phyloP scores from a whole-genome alignment of 345 rosid genomes.

The Rhizophora apiculata region DNA sequence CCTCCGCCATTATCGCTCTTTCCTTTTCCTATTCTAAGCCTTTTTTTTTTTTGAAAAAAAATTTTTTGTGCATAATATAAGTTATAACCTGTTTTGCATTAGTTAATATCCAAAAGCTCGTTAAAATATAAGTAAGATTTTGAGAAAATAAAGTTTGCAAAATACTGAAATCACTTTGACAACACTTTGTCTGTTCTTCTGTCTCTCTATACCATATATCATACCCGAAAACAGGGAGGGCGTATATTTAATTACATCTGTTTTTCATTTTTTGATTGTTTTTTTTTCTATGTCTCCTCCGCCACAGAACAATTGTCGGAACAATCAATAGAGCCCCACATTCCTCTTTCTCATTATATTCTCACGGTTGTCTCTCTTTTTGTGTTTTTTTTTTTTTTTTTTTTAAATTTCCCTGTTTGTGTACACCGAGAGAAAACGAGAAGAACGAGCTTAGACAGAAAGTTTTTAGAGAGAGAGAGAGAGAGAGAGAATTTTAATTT shows the following conservation, averaged over 20 bases:
- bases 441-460: neutral
- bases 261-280: too few relatives aligned
- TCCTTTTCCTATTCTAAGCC: neutral
- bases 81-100: constrained; percentile 1
- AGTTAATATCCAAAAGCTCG: neutral
- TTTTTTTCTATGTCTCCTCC: neutral
- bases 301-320: constrained; percentile 34
- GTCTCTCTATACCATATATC: neutral
- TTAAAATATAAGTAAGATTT: neutral
- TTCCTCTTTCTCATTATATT: neutral
- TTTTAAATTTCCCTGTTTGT: too few relatives aligned
- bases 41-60: too few relatives aligned
- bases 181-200: constrained; percentile 23
- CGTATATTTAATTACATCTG: neutral
- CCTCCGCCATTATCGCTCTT: neutral
- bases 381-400: too few relatives aligned
- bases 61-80: too few relatives aligned
- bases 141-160: neutral
- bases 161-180: neutral
- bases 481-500: neutral
- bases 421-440: neutral
- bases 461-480: neutral
- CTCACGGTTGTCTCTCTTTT: neutral
- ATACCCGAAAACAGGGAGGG: neutral
- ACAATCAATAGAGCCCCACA: constrained; percentile 4